Percentiles rank a stretch among this genome's conserved stretches.
Evolutionary conservation across 768 basidiomycete genomes (phyloP).

Genomic region (Imleria badia): DNA sequence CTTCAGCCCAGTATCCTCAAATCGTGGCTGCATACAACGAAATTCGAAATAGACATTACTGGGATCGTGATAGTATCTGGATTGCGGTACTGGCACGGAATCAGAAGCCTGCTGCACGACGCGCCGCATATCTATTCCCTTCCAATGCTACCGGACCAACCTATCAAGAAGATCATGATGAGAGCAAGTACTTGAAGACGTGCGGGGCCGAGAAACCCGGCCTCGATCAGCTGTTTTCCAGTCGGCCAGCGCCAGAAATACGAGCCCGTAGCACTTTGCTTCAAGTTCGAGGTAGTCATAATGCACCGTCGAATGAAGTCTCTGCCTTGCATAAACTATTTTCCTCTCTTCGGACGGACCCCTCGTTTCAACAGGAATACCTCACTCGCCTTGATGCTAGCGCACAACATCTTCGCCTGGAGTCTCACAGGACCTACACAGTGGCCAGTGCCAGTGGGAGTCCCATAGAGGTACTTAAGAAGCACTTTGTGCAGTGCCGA

Average conservation of each 20-base stretch:
- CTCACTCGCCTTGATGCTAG: too few species aligned
- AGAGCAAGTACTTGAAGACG: background rate
- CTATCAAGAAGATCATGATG: background rate
- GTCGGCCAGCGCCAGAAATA: background rate
- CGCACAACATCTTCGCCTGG: too few species aligned
- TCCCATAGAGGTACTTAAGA: too few species aligned
- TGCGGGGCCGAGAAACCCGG: background rate
- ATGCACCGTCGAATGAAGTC: too few species aligned
- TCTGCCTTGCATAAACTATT: background rate
- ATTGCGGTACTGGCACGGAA: too few species aligned
- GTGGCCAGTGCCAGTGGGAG: too few species aligned
- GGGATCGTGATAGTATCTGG: too few species aligned
- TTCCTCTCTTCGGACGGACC: too few species aligned
- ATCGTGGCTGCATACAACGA: background rate
- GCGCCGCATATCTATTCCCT: background rate
- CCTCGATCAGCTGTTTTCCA: background rate
- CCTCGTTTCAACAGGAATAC: too few species aligned
- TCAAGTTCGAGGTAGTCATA: background rate
- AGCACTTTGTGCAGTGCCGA: conserved; percentile 1
- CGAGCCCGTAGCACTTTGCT: background rate
- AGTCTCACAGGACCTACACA: too few species aligned
- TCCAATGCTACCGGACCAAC: background rate
- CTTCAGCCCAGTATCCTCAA: background rate
- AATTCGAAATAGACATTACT: background rate
- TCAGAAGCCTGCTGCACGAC: background rate